Base-by-base conservation (phyloP, 768 basidiomycete species). In the Ramaria rubella region DNA sequence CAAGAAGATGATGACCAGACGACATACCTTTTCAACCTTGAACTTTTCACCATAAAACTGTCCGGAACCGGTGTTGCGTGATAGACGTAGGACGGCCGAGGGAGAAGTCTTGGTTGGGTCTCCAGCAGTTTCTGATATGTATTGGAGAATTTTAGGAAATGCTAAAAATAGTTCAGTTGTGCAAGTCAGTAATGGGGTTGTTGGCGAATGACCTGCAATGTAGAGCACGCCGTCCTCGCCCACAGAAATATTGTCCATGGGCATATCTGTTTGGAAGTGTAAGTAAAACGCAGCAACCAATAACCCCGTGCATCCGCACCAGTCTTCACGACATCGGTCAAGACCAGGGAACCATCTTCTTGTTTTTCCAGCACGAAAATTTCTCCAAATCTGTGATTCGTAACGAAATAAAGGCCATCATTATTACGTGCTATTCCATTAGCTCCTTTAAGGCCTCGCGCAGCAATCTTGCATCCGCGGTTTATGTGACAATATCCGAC, bases 351-450 rank as follows among this genome's bases (percentile, higher is more conserved):
- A 59, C 86, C 69, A 60, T 90, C 83, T 2, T 70, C 68, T 63
- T 84, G 82, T 51, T 70, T 67, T 61, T 88, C 82, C 21, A 87
- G 70, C 45, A 86, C 70, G 34, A 65, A 73, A 27, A 89, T 61
- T 9, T 66, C 69, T 2, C 82, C 82, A 1, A 61, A 59, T n/a
- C 73, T 42, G 12, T 66, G 65, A 58, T 76, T 79, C 4, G 73
- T 76, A 21, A 86, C 79, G 63, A 87, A 89, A 59, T 86, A 70
- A 0, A 82, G 83, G n/a, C 79, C 82, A 58, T 86, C 83, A 9
- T 69, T 62, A 5, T 63, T 62, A 21, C 57, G 49, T 6, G 75
- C 74, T 50, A 87, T 86, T 5, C 88, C 88, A 63, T 89, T 90
- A 59, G 72, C 77, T 49, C 71, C 74, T 46, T 67, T 71, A 54